phyloP scores from a whole-genome alignment of 768 basidiomycete genomes.

The Termitomyces sp. region DNA sequence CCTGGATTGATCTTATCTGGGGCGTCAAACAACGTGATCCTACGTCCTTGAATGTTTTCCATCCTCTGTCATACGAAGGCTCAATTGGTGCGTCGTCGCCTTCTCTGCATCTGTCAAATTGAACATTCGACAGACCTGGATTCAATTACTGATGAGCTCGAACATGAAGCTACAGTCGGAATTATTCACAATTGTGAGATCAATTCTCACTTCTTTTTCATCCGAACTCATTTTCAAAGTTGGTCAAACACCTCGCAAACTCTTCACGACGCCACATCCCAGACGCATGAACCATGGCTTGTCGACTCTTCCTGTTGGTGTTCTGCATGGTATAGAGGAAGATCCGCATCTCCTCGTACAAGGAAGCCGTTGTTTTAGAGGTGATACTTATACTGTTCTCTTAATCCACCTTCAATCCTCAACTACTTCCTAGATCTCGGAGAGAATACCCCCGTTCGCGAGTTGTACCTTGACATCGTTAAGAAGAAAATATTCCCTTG shows the following conservation, averaged over 20 bases:
- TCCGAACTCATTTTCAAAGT: slow-evolving; percentile 40
- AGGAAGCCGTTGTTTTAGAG: slow-evolving; percentile 51
- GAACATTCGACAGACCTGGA: slow-evolving; percentile 62
- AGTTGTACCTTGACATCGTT: slow-evolving; percentile 55
- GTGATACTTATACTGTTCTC: slow-evolving; percentile 29
- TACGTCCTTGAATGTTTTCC: slow-evolving; percentile 79
- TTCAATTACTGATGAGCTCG: slow-evolving; percentile 77
- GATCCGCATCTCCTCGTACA: slow-evolving; percentile 70
- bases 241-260: slow-evolving; percentile 87
- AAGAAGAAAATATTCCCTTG: slow-evolving; percentile 61
- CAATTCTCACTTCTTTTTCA: background rate
- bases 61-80: slow-evolving; percentile 91
- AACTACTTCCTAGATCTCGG: slow-evolving; percentile 43
- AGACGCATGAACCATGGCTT: slow-evolving; percentile 67
- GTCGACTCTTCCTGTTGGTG: slow-evolving; percentile 68
- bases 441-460: slow-evolving; percentile 39
- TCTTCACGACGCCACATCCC: slow-evolving; percentile 79
- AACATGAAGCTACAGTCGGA: slow-evolving; percentile 89
- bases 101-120: background rate
- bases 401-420: background rate
- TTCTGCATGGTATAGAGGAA: slow-evolving; percentile 77
- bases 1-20: slow-evolving; percentile 96
- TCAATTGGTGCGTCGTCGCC: slow-evolving; percentile 58
- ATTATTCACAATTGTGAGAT: slow-evolving; percentile 89
- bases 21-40: slow-evolving; percentile 81